Evolutionary conservation across 495 filamentous ascomycete genomes (phyloP).

Genomic region (Neurospora tetraspora): DNA sequence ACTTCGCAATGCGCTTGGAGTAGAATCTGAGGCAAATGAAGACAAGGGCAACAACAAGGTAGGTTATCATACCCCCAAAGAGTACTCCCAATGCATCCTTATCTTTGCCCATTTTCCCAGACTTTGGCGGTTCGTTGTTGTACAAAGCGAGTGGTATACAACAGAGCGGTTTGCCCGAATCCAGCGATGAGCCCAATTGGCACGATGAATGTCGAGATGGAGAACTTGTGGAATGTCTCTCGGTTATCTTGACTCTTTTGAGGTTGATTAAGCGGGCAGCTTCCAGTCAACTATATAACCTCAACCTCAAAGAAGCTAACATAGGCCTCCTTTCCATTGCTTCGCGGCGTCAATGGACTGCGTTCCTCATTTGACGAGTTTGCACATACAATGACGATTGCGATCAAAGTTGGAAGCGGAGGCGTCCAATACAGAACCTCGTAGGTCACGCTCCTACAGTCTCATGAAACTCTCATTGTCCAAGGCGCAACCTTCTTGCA

Average conservation of each 20-base stretch:
- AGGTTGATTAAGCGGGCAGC: background rate
- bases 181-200: background rate
- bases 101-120: background rate
- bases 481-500: background rate
- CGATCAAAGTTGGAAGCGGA: background rate
- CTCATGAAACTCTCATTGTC: background rate
- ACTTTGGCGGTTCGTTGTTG: background rate
- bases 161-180: background rate
- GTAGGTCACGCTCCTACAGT: background rate
- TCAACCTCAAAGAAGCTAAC: background rate
- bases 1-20: background rate
- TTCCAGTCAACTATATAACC: background rate
- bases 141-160: background rate
- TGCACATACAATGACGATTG: background rate
- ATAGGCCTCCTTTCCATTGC: background rate
- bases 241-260: background rate
- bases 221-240: background rate
- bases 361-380: background rate
- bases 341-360: background rate
- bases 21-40: background rate
- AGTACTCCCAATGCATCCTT: background rate
- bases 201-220: background rate
- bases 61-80: background rate
- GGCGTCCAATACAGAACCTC: background rate
- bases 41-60: background rate